These are phyloP conservation scores for Beauveria pseudobassiana DNA, from an alignment of 2,329 filamentous ascomycete species.

Conservation along the genomic window DNA sequence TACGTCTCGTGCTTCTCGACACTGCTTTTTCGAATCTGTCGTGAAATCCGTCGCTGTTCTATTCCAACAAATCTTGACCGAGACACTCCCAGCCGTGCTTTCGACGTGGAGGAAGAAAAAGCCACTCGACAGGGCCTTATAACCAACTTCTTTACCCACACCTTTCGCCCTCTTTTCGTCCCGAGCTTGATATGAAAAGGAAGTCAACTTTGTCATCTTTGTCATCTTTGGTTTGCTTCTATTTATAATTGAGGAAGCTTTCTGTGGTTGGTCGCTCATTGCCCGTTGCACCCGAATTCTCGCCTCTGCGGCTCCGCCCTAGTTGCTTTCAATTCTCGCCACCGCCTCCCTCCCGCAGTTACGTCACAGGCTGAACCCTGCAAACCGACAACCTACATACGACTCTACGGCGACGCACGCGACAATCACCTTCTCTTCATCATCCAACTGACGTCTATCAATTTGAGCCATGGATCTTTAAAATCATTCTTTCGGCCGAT, in stretches of 20 bases:
- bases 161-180: background rate
- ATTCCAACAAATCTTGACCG: background rate
- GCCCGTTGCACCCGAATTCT: background rate
- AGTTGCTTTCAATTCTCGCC: background rate
- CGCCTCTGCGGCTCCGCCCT: slow-evolving; percentile 6
- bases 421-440: background rate
- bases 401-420: background rate
- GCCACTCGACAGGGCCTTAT: background rate
- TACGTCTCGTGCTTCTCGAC: background rate
- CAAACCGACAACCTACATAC: slow-evolving; percentile 5
- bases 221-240: background rate
- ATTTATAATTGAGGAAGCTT: background rate
- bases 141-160: background rate
- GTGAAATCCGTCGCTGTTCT: background rate
- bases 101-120: background rate
- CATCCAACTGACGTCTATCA: too few species aligned
- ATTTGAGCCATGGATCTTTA: slow-evolving; percentile 4
- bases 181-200: background rate
- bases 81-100: background rate
- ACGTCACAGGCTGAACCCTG: slow-evolving; percentile 10
- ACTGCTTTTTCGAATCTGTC: background rate
- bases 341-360: slow-evolving; percentile 5
- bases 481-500: background rate
- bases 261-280: background rate
- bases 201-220: background rate